Evolutionary conservation across 805 yeast species (phyloP).

Genomic region (Candida sphagnicola): DNA sequence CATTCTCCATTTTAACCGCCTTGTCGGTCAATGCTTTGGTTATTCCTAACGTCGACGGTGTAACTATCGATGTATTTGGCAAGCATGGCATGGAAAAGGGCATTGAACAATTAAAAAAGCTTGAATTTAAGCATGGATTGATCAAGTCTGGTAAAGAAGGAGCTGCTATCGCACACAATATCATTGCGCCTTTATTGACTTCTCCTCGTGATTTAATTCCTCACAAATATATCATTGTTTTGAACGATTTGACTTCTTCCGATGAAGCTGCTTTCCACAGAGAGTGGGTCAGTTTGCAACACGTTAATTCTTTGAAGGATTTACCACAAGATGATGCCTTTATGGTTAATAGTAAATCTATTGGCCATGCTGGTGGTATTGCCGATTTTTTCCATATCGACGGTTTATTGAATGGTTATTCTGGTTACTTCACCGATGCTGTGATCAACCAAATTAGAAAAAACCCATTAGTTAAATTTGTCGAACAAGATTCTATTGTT

Average conservation of each 20-base stretch:
- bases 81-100: conserved; percentile 7
- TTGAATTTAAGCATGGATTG: conserved; percentile 3
- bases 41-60: conserved; percentile 49
- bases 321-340: conserved; percentile 32
- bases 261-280: conserved; percentile 62
- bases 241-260: conserved; percentile 59
- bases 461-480: conserved; percentile 58
- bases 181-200: conserved; percentile 46
- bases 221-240: conserved; percentile 79
- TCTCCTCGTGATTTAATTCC: conserved; percentile 53
- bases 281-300: conserved; percentile 58
- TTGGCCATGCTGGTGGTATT: conserved; percentile 45
- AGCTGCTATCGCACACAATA: conserved; percentile 6
- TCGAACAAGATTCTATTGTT: conserved; percentile 75
- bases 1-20: conserved; percentile 39
- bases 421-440: conserved; percentile 76
- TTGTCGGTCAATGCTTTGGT: conserved; percentile 47
- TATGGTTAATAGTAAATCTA: conserved; percentile 26
- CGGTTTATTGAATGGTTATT: conserved; percentile 65
- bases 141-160: not conserved
- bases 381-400: conserved; percentile 59
- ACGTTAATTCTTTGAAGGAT: conserved; percentile 37
- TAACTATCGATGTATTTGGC: conserved; percentile 34
- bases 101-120: conserved; percentile 1
- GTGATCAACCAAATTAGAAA: conserved; percentile 71